Evolutionary conservation across 495 filamentous ascomycete species (phyloP).

Genomic region (Cercophora sp.): DNA sequence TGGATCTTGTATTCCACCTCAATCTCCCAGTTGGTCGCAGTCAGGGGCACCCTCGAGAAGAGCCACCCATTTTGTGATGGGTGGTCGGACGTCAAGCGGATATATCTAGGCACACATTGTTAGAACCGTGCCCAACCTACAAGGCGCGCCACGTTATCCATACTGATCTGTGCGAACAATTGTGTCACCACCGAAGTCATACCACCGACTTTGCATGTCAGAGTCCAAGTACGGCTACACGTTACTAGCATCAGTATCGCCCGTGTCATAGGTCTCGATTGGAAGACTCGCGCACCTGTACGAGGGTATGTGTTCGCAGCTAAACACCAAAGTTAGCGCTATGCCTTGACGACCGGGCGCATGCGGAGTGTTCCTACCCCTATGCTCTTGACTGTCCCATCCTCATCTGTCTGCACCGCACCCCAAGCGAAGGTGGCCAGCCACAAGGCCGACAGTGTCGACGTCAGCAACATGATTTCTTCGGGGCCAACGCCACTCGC

Average conservation of each 20-base stretch:
- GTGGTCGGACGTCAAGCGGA: conserved; percentile 86
- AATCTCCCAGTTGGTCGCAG: conserved; percentile 99
- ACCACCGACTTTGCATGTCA: conserved; percentile 99
- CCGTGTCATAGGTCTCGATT: neutral
- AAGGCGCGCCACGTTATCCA: conserved; percentile 13
- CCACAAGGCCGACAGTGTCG: conserved; percentile 49
- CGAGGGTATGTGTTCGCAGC: conserved; percentile 74
- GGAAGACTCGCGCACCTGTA: conserved; percentile 39
- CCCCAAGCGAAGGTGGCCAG: conserved; percentile 50
- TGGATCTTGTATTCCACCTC: conserved; percentile 91
- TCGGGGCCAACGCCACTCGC: neutral
- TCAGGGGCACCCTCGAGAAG: conserved; percentile 89
- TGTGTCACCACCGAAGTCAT: conserved; percentile 96
- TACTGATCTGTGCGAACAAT: conserved; percentile 91
- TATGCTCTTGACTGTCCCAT: conserved; percentile 53
- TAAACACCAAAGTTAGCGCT: conserved; percentile 29
- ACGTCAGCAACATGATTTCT: conserved; percentile 45
- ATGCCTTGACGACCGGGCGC: too few species aligned
- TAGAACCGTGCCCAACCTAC: neutral
- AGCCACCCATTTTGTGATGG: conserved; percentile 89
- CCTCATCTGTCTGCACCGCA: conserved; percentile 39
- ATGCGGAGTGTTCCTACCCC: conserved; percentile 38
- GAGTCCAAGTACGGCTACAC: conserved; percentile 89
- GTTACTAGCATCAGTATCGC: conserved; percentile 4
- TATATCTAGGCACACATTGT: conserved; percentile 56